Evolutionary conservation across 805 yeast genomes (phyloP).

Genomic region (Candida ortonii): DNA sequence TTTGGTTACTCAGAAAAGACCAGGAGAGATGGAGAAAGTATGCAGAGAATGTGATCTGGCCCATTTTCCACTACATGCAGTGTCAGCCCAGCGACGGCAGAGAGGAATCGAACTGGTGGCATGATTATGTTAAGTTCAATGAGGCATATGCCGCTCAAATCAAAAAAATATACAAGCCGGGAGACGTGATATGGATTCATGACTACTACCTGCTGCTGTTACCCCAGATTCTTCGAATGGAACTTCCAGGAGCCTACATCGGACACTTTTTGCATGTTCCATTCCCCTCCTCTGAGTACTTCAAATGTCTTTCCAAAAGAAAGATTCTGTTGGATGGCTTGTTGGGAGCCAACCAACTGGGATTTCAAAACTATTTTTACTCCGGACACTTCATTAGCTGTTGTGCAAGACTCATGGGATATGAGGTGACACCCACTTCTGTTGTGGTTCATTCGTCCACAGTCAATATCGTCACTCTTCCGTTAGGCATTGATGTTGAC

Average conservation of each 20-base stretch:
- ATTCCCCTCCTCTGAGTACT: slow-evolving; percentile 93
- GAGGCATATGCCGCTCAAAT: slow-evolving; percentile 85
- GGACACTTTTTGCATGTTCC: slow-evolving; percentile 85
- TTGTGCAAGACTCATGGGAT: slow-evolving; percentile 83
- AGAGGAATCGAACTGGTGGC: slow-evolving; percentile 71
- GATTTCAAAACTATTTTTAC: slow-evolving; percentile 83
- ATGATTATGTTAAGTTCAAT: slow-evolving; percentile 85
- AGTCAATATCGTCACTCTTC: slow-evolving; percentile 70
- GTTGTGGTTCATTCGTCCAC: slow-evolving; percentile 75
- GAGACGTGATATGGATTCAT: slow-evolving; percentile 91
- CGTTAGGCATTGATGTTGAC: slow-evolving; percentile 85
- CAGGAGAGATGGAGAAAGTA: slow-evolving; percentile 84
- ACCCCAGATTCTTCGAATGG: slow-evolving; percentile 81
- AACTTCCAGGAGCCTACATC: slow-evolving; percentile 66
- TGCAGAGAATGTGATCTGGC: slow-evolving; percentile 92
- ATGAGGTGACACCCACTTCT: slow-evolving; percentile 57
- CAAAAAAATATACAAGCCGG: slow-evolving; percentile 70
- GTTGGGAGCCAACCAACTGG: slow-evolving; percentile 83
- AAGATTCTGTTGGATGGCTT: slow-evolving; percentile 82
- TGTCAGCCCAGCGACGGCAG: slow-evolving; percentile 68
- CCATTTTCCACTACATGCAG: slow-evolving; percentile 89
- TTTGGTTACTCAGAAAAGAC: slow-evolving; percentile 80
- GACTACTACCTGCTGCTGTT: slow-evolving; percentile 80
- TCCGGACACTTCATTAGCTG: slow-evolving; percentile 89
- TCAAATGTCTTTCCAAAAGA: slow-evolving; percentile 83